Percentiles rank a stretch among this genome's conserved stretches.
Evolutionary conservation across 208 protist species (phyloP).

Genomic region (Leishmania lainsoni): DNA sequence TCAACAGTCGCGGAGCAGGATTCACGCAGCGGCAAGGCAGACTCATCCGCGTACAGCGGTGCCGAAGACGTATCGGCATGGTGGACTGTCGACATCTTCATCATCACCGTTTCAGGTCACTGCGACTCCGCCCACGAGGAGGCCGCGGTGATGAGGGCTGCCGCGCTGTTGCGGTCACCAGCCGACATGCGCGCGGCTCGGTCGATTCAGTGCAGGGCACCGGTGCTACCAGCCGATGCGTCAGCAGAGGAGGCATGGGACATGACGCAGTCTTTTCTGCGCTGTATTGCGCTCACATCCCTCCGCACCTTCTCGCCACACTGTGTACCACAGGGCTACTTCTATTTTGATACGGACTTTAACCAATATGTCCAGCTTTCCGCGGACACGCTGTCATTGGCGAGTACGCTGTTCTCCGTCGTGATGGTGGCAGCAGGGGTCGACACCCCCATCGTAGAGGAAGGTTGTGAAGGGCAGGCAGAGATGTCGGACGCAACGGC

Average conservation of each 20-base stretch:
- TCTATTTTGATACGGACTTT: constrained; percentile 61
- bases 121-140: constrained; percentile 6
- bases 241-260: constrained; percentile 22
- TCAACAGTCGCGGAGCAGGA: neutral
- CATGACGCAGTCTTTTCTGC: constrained; percentile 31
- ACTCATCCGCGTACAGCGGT: neutral
- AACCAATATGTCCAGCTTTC: constrained; percentile 45
- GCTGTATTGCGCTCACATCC: constrained; percentile 24
- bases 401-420: constrained; percentile 32
- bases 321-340: constrained; percentile 33
- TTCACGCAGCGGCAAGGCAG: neutral
- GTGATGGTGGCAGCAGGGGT: constrained; percentile 22
- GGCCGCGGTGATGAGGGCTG: neutral
- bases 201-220: constrained; percentile 30
- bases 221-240: constrained; percentile 28
- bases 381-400: constrained; percentile 36
- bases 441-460: neutral
- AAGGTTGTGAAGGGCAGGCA: neutral
- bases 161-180: constrained; percentile 18
- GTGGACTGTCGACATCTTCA: constrained; percentile 34
- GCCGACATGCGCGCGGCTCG: constrained; percentile 22
- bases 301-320: constrained; percentile 10
- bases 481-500: neutral
- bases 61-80: constrained; percentile 7
- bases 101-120: neutral